Conservation (phyloP, 768 basidiomycete genomes). For the Trametes cingulata region DNA sequence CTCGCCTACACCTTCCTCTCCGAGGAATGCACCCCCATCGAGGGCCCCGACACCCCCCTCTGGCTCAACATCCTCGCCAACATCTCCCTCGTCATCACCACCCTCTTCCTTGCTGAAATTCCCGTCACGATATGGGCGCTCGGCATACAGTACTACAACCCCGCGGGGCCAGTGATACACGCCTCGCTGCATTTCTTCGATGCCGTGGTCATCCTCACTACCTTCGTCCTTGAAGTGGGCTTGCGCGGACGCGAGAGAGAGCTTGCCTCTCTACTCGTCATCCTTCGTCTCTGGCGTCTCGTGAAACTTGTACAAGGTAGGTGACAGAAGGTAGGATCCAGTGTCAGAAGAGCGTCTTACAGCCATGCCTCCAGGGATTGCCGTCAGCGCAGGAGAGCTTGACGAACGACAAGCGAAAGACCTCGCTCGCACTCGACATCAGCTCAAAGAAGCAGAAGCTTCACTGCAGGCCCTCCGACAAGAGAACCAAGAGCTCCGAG, state of each 20-base stretch:
- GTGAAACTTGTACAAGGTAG: conserved; percentile 70
- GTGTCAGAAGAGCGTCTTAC: not conserved
- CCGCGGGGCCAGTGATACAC: conserved; percentile 54
- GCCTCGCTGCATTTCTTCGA: conserved; percentile 75
- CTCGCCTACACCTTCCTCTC: conserved; percentile 67
- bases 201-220: conserved; percentile 65
- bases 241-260: conserved; percentile 71
- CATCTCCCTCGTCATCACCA: conserved; percentile 67
- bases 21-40: conserved; percentile 46
- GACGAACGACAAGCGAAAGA: conserved; percentile 54
- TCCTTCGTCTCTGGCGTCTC: conserved; percentile 79
- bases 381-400: conserved; percentile 73
- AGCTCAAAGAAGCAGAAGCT: conserved; percentile 41
- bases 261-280: conserved; percentile 66
- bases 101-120: conserved; percentile 77
- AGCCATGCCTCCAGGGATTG: conserved; percentile 52
- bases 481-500: conserved; percentile 55
- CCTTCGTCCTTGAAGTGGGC: conserved; percentile 71
- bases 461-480: conserved; percentile 47
- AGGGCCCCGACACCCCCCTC: conserved; percentile 45
- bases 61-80: conserved; percentile 67
- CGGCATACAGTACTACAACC: conserved; percentile 62
- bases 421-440: conserved; percentile 48
- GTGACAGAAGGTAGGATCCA: not conserved
- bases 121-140: conserved; percentile 68